Evolutionary conservation across 257 asterid species (phyloP), one percentile per base, ranked within the genome.

Genomic region (Solanum lignicaule): DNA sequence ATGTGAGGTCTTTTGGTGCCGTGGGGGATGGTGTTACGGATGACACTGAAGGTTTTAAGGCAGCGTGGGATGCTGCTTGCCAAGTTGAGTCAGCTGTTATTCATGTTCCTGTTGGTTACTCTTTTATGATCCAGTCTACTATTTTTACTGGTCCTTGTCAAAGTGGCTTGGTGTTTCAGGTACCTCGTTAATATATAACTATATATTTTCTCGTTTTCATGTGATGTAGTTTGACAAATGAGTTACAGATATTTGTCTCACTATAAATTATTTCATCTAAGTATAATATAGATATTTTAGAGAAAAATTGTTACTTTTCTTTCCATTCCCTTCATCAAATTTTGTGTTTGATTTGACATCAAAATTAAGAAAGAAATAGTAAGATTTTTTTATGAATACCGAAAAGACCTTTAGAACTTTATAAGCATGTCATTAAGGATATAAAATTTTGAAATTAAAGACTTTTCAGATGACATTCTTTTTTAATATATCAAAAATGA

Each of bases 91-190:
- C 90, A 0, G 91, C 91, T 10, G 76, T 88, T 43, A 90, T 94
- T 10, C 90, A 92, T 6, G 92, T 90, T 71, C 96, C 96, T 7
- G 29, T 38, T 7, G 93, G 91, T 36, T 90, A 87, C 29, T 83
- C 88, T 74, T 94, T 94, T 90, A 65, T 94, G 92, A 90, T 94
- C 36, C 94, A 92, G 9, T 93, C 96, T 33, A 92, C 95, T 31
- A 90, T 93, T 4, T 94, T 94, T 88, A 93, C 94, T 12, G 96
- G 96, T 72, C 96, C 96, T 39, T 94, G 96, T 90, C 89, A 88
- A 87, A 52, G 16, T 69, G 91, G 89, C 27, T 86, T 94, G 32
- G 83, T 91, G 58, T 92, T 94, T 82, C 92, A 92, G 95, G 96
- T 94, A 62, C 41, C 20, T 9, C 4, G 11, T 58, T 66, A 79